These are phyloP conservation scores for Fusarium sp. DNA, from an alignment of 2,329 filamentous ascomycete species.

Conservation along the genomic window DNA sequence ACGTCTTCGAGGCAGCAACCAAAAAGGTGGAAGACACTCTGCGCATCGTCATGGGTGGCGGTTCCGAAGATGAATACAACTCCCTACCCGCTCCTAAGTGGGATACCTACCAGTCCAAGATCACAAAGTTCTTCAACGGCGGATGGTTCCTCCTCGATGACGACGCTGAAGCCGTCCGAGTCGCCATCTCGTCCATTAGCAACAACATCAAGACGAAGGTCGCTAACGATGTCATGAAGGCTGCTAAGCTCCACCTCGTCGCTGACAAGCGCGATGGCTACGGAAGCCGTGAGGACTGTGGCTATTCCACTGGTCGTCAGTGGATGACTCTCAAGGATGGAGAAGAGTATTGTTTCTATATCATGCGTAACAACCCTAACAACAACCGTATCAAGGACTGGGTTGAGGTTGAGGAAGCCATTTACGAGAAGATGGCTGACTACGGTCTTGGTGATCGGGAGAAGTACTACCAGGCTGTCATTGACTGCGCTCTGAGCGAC, in stretches of 20 bases:
- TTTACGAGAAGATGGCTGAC: conserved; percentile 31
- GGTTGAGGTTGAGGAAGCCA: conserved; percentile 9
- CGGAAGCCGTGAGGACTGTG: conserved; percentile 12
- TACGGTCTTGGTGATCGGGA: conserved; percentile 25
- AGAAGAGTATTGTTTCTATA: conserved; percentile 32
- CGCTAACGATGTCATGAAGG: conserved; percentile 30
- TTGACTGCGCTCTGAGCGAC: conserved; percentile 10
- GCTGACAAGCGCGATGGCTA: conserved; percentile 16
- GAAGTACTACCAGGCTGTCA: conserved; percentile 7
- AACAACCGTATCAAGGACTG: conserved; percentile 2
- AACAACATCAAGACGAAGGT: conserved; percentile 34
- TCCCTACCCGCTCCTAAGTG: conserved; percentile 16
- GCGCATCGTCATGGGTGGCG: conserved; percentile 10
- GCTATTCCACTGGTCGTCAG: conserved; percentile 18
- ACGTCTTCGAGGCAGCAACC: conserved; percentile 2
- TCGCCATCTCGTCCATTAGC: conserved; percentile 19
- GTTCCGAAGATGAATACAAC: conserved; percentile 13
- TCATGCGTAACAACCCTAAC: conserved; percentile 14
- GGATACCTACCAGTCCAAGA: conserved; percentile 25
- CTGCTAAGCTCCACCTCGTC: conserved; percentile 19
- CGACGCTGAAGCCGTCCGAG: conserved; percentile 17
- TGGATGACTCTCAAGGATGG: conserved; percentile 26
- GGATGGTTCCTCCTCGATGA: conserved; percentile 30
- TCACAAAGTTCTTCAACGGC: conserved; percentile 31
- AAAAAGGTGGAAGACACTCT: conserved; percentile 2